Conservation (phyloP, 257 asterid species). For the Gynochthodes officinalis region DNA sequence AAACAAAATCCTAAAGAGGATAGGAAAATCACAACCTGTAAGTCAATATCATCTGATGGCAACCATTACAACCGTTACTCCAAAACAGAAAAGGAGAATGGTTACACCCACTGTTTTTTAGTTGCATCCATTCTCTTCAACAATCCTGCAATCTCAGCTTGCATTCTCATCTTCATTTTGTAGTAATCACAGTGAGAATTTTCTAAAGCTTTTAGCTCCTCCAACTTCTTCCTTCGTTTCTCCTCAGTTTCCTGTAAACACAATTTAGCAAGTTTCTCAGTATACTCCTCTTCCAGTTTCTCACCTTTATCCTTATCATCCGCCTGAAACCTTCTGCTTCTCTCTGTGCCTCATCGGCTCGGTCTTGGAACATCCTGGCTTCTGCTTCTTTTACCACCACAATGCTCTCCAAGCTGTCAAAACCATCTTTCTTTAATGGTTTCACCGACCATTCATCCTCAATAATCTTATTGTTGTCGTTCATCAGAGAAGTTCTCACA, state of each 20-base stretch:
- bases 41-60: neutral
- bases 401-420: slow-evolving; percentile 73
- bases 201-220: slow-evolving; percentile 74
- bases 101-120: slow-evolving; percentile 63
- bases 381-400: slow-evolving; percentile 83
- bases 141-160: slow-evolving; percentile 79
- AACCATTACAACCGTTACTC: neutral
- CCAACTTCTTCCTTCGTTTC: slow-evolving; percentile 53
- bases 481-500: slow-evolving; percentile 27
- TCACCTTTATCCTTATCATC: slow-evolving; percentile 49
- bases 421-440: slow-evolving; percentile 53
- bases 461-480: slow-evolving; percentile 36
- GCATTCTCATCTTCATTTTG: slow-evolving; percentile 89
- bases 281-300: slow-evolving; percentile 62
- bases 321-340: slow-evolving; percentile 60
- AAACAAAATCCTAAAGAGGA: neutral
- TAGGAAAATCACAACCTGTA: slow-evolving; percentile 2
- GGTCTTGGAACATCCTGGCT: slow-evolving; percentile 77
- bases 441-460: slow-evolving; percentile 93
- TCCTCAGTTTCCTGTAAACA: slow-evolving; percentile 72
- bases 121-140: slow-evolving; percentile 89
- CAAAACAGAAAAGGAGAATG: neutral
- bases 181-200: slow-evolving; percentile 69
- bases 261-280: slow-evolving; percentile 52
- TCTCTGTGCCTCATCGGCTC: slow-evolving; percentile 72